Evolutionary conservation across 139 green algal species (phyloP).

Genomic region (Asterochloris sp.): DNA sequence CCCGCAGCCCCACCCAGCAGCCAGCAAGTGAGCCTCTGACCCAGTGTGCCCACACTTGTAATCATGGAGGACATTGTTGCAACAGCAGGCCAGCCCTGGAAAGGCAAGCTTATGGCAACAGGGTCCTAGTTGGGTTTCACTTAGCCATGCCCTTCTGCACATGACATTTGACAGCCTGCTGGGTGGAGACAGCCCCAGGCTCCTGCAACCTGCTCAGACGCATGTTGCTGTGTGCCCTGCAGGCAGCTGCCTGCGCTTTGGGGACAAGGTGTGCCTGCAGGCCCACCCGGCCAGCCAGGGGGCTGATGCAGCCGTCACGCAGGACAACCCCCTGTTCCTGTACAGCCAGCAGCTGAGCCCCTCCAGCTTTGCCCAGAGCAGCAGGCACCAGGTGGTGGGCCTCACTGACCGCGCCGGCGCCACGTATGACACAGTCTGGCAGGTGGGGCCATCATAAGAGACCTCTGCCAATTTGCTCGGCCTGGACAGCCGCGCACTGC

Average conservation of each 20-base stretch:
- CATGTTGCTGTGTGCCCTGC: neutral
- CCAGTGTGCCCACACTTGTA: too few relatives aligned
- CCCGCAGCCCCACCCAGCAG: too few relatives aligned
- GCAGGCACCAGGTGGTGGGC: conserved; percentile 23
- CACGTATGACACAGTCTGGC: conserved; percentile 25
- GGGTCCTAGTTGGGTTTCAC: too few relatives aligned
- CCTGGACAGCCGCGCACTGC: too few relatives aligned
- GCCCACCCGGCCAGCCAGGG: conserved; percentile 4
- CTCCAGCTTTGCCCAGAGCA: conserved; percentile 31
- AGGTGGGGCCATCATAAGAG: neutral
- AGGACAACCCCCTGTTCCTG: neutral
- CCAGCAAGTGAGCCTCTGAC: neutral
- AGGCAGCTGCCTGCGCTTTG: conserved; percentile 28
- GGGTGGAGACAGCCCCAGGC: too few relatives aligned
- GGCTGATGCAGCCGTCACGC: neutral
- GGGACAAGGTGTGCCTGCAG: conserved; percentile 27
- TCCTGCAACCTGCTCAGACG: neutral
- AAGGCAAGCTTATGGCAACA: too few relatives aligned
- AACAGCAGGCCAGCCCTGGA: too few relatives aligned
- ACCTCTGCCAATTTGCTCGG: too few relatives aligned
- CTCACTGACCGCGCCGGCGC: conserved; percentile 7
- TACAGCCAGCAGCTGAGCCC: conserved; percentile 19
- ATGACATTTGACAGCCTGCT: too few relatives aligned
- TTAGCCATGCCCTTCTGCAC: too few relatives aligned
- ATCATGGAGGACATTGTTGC: too few relatives aligned